Conservation (phyloP, 2,329 filamentous ascomycete genomes). For the Apiospora rasikravindrae region DNA sequence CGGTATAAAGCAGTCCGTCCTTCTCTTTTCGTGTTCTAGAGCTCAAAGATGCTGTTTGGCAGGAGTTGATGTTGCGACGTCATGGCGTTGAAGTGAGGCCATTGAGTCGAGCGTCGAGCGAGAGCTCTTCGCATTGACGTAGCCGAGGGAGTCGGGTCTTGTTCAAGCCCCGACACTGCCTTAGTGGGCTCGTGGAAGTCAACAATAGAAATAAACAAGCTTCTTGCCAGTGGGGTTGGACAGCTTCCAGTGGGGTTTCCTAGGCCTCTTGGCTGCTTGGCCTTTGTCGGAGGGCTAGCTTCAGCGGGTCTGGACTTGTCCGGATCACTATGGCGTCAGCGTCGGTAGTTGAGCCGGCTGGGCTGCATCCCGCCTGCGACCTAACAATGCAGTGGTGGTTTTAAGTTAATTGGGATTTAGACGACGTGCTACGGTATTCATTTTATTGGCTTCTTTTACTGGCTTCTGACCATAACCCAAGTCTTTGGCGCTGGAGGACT, state of each 20-base stretch:
- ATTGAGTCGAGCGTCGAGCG: neutral
- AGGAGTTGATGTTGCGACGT: neutral
- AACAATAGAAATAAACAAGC: neutral
- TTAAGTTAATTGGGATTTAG: neutral
- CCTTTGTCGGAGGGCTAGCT: neutral
- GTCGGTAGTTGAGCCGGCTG: neutral
- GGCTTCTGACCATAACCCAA: neutral
- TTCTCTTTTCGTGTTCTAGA: neutral
- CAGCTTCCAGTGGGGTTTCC: neutral
- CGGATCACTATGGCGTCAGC: slow-evolving; percentile 1
- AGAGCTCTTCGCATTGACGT: neutral
- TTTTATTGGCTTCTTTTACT: neutral
- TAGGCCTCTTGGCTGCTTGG: neutral
- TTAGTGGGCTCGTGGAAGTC: neutral
- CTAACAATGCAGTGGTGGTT: neutral
- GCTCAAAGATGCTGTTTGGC: neutral
- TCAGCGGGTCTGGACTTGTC: neutral
- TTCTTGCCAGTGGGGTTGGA: neutral
- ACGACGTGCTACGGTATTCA: neutral
- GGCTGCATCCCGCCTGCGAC: neutral
- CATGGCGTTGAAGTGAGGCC: neutral
- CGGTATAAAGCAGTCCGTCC: neutral
- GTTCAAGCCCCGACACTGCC: slow-evolving; percentile 24
- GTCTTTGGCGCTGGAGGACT: too few relatives aligned
- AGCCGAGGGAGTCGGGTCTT: slow-evolving; percentile 25